Conservation (phyloP, 2,329 filamentous ascomycete species). For the Alternaria sp. region DNA sequence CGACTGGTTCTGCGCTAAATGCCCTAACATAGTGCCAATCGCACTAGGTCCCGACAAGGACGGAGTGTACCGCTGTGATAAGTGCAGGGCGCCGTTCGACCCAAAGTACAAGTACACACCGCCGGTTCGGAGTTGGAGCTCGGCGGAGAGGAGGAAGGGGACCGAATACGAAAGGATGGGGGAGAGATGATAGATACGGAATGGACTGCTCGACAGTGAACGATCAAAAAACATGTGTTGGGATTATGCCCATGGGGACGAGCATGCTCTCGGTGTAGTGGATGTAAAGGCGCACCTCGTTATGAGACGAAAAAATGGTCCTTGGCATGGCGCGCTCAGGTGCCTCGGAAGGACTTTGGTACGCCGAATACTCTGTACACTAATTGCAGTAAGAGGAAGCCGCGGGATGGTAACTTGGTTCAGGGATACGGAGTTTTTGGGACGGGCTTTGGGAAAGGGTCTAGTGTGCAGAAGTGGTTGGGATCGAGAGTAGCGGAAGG, state of each 20-base stretch:
- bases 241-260: not conserved
- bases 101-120: slow-evolving; percentile 5
- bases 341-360: not conserved
- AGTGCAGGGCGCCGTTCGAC: not conserved
- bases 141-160: slow-evolving; percentile 1
- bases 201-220: not conserved
- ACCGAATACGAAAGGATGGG: slow-evolving; percentile 1
- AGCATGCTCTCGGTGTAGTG: not conserved
- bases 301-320: not conserved
- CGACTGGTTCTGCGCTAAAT: slow-evolving; percentile 6
- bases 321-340: not conserved
- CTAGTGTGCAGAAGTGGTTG: not conserved
- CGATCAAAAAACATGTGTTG: not conserved
- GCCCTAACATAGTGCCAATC: not conserved
- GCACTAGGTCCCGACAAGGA: not conserved
- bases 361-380: not conserved
- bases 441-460: not conserved
- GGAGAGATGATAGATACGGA: not conserved
- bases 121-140: slow-evolving; percentile 1
- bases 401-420: not conserved
- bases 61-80: not conserved
- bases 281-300: not conserved
- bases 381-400: not conserved
- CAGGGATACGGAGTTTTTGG: not conserved
- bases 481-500: not conserved